Percentiles rank a stretch among this genome's conserved stretches.
Evolutionary conservation across 768 basidiomycete genomes (phyloP).

Genomic region (Naematelia aurantialba): DNA sequence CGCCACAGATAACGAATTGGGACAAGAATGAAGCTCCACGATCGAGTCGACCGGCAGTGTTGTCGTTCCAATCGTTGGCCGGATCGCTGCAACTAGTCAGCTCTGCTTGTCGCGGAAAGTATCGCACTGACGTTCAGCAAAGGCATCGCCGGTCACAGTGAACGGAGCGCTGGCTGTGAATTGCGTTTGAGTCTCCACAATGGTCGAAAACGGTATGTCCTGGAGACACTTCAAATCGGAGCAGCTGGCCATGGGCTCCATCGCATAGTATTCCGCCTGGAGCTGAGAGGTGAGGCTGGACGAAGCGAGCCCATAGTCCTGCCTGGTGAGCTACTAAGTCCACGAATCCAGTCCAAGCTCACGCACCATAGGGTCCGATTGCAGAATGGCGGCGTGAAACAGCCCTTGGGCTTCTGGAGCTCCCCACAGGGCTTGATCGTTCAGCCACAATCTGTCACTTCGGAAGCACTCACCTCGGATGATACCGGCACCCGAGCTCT

Average conservation of each 20-base stretch:
- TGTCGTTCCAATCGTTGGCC: constrained; percentile 53
- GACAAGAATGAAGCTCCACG: constrained; percentile 53
- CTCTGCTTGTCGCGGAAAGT: neutral
- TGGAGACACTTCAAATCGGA: constrained; percentile 59
- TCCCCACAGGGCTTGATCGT: constrained; percentile 61
- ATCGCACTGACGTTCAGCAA: too few relatives aligned
- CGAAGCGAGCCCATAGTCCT: constrained; percentile 72
- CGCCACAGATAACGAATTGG: constrained; percentile 58
- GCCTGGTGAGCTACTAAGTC: constrained; percentile 5
- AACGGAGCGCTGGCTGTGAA: constrained; percentile 16
- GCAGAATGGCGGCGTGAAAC: constrained; percentile 73
- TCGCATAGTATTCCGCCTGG: constrained; percentile 50
- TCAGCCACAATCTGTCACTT: neutral
- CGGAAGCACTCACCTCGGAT: constrained; percentile 55
- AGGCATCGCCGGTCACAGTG: constrained; percentile 22
- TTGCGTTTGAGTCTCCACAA: constrained; percentile 57
- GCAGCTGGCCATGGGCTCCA: constrained; percentile 30
- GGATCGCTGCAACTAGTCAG: constrained; percentile 52
- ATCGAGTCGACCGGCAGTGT: constrained; percentile 60
- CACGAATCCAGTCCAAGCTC: neutral
- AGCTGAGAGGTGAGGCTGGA: constrained; percentile 58
- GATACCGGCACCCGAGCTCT: constrained; percentile 75
- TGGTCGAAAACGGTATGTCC: constrained; percentile 55
- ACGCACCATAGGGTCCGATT: constrained; percentile 80
- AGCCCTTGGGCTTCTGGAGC: constrained; percentile 65